Conservation (phyloP, 1,284 basidiomycete genomes). For the Wolfiporia cocos region DNA sequence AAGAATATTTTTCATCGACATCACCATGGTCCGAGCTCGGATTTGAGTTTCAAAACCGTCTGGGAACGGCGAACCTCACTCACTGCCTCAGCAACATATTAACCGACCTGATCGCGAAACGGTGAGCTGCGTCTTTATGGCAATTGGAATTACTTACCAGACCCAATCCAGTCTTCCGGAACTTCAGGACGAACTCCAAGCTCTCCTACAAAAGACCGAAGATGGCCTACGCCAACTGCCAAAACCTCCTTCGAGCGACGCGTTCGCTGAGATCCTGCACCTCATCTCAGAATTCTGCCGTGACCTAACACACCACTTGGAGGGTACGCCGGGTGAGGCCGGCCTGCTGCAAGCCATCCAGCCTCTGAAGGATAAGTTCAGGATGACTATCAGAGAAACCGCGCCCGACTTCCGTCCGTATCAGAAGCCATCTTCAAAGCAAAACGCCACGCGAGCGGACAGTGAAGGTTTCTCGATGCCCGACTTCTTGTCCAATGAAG, state of each 20-base stretch:
- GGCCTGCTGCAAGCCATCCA: conserved; percentile 52
- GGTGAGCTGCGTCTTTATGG: conserved; percentile 8
- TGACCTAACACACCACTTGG: conserved; percentile 39
- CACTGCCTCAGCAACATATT: conserved; percentile 29
- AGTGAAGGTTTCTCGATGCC: conserved; percentile 1
- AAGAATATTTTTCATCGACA: conserved; percentile 57
- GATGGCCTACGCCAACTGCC: conserved; percentile 37
- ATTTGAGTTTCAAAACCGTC: conserved; percentile 37
- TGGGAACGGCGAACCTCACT: conserved; percentile 52
- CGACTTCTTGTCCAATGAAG: conserved; percentile 40
- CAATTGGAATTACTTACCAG: too few relatives aligned
- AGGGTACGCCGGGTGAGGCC: conserved; percentile 43
- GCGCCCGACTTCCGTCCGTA: conserved; percentile 45
- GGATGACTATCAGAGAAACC: conserved; percentile 39
- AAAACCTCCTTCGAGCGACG: conserved; percentile 46
- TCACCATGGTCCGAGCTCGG: conserved; percentile 55
- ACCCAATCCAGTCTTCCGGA: conserved; percentile 62
- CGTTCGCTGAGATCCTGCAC: conserved; percentile 46
- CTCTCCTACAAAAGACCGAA: conserved; percentile 37
- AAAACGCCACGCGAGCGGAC: background rate
- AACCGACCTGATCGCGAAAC: conserved; percentile 37
- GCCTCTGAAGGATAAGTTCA: conserved; percentile 42
- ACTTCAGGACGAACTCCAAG: conserved; percentile 46
- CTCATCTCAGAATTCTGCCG: conserved; percentile 40
- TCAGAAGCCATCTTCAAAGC: conserved; percentile 5